Base-by-base conservation (phyloP, 768 basidiomycete genomes). In the Amanita polypyramis region DNA sequence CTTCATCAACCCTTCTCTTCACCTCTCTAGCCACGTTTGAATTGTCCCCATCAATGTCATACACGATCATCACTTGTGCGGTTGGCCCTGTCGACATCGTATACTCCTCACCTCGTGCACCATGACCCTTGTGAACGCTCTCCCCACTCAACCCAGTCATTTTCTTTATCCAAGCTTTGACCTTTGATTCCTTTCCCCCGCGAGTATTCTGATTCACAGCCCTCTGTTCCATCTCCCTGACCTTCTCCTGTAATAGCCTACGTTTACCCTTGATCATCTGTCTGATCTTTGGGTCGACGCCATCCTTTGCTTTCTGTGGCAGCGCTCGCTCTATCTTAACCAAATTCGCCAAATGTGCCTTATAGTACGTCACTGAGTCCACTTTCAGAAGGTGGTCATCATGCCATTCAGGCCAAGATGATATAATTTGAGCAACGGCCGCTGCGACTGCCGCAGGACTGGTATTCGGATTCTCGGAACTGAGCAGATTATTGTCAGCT, bases 111-210 rank as follows among this genome's bases (percentile, higher is more conserved):
- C 45, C 36, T 29, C 17, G 36, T 5, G 14, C 21, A 4, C 7
- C 23, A n/a, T 37, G 36, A 34, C 30, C 15, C n/a, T 25, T 36
- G 11, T 27, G 25, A n/a, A 17, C 32, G 9, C 15, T 21, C 35
- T 46, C 23, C 11, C 34, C 45, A 7, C 27, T 37, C 19, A 19
- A 12, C 1, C 45, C 45, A 15, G 82, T 67, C 52, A 81, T 81
- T 52, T 74, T 76, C 62, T 72, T 78, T 56, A 80, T 62, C 83
- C 83, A 85, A 4, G 74, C 69, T 54, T 76, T 81, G 38, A 85
- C 58, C 52, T 70, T 76, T 39, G 73, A 69, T 4, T 46, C 45
- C 34, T 38, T 46, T 14, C 1, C 20, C 17, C 15, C 34, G 74
- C 64, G 11, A 72, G 69, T 12, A 20, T 60, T 59, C 45, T 60